These are phyloP conservation scores for Blechomonas ayalai DNA, from an alignment of 208 protist species.

Conservation along the genomic window DNA sequence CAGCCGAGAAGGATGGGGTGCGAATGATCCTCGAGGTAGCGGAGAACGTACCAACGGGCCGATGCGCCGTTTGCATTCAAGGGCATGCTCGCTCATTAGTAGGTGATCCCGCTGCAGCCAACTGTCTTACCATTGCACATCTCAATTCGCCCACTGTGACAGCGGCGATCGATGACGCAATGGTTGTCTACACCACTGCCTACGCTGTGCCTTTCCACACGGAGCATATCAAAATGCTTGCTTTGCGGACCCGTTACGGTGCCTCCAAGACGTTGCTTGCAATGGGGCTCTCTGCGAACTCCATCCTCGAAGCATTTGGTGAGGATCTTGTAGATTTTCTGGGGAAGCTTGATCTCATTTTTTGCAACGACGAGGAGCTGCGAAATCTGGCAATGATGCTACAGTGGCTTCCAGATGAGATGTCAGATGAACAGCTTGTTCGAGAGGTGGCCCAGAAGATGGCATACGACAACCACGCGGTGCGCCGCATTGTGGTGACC, in stretches of 20 bases:
- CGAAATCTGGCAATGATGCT: conserved; percentile 35
- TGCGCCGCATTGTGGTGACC: conserved; percentile 75
- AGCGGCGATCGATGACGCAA: conserved; percentile 19
- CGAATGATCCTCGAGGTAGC: conserved; percentile 19
- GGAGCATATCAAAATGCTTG: conserved; percentile 24
- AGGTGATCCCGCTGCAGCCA: conserved; percentile 85
- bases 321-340: conserved; percentile 61
- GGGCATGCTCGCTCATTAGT: conserved; percentile 67
- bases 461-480: conserved; percentile 19
- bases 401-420: conserved; percentile 46
- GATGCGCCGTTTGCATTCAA: conserved; percentile 86
- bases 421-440: conserved; percentile 12
- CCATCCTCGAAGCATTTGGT: conserved; percentile 87
- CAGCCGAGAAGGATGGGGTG: conserved; percentile 45
- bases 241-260: conserved; percentile 52
- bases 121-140: conserved; percentile 63
- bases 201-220: conserved; percentile 85
- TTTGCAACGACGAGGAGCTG: conserved; percentile 90
- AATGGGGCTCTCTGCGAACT: conserved; percentile 87
- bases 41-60: conserved; percentile 58
- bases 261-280: conserved; percentile 60
- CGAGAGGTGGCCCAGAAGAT: conserved; percentile 19
- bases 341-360: conserved; percentile 86
- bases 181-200: conserved; percentile 62
- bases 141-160: conserved; percentile 18